Base-by-base conservation (phyloP, 2,329 filamentous ascomycete genomes). In the Colletotrichum caudatum region DNA sequence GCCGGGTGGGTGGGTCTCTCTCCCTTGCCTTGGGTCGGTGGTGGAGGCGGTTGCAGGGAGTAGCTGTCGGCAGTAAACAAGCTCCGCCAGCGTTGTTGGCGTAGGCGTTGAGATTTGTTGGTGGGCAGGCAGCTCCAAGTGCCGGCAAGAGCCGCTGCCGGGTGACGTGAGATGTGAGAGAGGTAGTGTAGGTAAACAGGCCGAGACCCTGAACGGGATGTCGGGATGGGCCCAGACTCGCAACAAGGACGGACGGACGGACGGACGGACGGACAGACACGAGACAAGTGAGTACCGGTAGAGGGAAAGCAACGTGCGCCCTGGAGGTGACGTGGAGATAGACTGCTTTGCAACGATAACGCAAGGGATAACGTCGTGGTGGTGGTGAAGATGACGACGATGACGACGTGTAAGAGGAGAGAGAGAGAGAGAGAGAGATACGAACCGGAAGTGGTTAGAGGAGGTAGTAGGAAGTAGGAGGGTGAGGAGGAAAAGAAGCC, bases 11-110 rank as follows among this genome's bases (percentile, higher is more conserved):
- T 37, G n/a, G 53, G 35, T 51, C 56, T 54, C 14, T 23, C 56
- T 57, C 56, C 44, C 18, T 46, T n/a, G 39, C 14, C 9, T 14
- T 33, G 29, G 29, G 29, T 29, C 29, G 37, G 50, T 33, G 11
- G 33, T 56, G 53, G 53, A 37, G 46, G 16, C 29, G 37, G 46
- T 61, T 50, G 46, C 65, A 64, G 29, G 65, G 69, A 69, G 66
- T 48, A 64, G 65, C 69, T 72, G 33, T 60, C 37, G 59, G 69
- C 20, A 57, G 48, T 3, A 16, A 68, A 62, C 64, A 71, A 58
- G 68, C 68, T 62, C 66, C 50, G 29, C 29, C 29, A 29, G 29
- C 29, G 29, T 29, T 29, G 41, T 61, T 44, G 48, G 67, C 11
- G 53, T 48, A 20, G 60, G 14, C n/a, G 54, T 58, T 39, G 26